Percentiles rank a stretch among this genome's conserved stretches.
phyloP scores from a whole-genome alignment of 2,329 filamentous ascomycete genomes.

The Diaporthe ampelina region DNA sequence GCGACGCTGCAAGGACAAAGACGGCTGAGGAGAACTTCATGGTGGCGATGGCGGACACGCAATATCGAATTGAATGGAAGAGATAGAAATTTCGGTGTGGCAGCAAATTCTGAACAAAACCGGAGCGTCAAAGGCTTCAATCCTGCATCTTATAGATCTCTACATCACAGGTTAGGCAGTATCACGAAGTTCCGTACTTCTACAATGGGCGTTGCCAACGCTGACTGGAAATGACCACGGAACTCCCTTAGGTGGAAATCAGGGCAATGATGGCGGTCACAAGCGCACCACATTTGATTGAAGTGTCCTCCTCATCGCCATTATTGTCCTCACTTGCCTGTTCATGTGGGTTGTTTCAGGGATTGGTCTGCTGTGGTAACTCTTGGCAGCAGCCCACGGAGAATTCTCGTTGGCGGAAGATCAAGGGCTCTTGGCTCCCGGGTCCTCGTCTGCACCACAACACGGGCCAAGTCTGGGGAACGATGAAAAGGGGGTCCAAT shows the following conservation, averaged over 20 bases:
- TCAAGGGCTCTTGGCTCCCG: slow-evolving; percentile 1
- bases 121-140: background rate
- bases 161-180: background rate
- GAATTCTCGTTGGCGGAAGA: slow-evolving; percentile 30
- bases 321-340: background rate
- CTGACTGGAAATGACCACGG: background rate
- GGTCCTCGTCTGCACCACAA: background rate
- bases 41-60: background rate
- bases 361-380: background rate
- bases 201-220: slow-evolving; percentile 2
- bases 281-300: slow-evolving; percentile 10
- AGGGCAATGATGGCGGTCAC: background rate
- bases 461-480: slow-evolving; percentile 15
- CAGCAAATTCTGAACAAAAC: background rate
- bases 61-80: background rate
- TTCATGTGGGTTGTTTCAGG: slow-evolving; percentile 5
- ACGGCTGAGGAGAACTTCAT: slow-evolving; percentile 14
- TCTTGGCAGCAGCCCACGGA: slow-evolving; percentile 17
- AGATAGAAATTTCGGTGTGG: no score
- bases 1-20: background rate
- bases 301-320: background rate
- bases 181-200: slow-evolving; percentile 5
- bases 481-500: no score
- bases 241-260: slow-evolving; percentile 14
- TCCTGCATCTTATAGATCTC: background rate